phyloP scores from a whole-genome alignment of 2,329 filamentous ascomycete genomes.

The Pseudogymnoascus sp. region DNA sequence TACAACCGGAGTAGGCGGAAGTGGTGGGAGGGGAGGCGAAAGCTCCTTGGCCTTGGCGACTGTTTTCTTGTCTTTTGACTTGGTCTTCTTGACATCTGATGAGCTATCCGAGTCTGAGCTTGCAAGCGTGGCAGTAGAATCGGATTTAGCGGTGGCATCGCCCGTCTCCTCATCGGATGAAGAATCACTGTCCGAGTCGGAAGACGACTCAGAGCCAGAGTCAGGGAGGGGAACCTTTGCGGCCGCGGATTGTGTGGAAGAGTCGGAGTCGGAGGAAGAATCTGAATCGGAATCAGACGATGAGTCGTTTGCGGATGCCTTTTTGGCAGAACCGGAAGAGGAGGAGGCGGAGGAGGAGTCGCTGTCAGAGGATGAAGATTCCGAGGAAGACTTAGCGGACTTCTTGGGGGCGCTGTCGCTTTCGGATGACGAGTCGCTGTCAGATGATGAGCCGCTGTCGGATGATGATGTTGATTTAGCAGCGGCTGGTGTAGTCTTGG shows the following conservation, averaged over 20 bases:
- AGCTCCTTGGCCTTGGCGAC: constrained; percentile 26
- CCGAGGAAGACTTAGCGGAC: background rate
- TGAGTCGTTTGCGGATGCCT: constrained; percentile 15
- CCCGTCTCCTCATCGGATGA: constrained; percentile 29
- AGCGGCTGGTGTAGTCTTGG: constrained; percentile 30
- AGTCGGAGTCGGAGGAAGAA: constrained; percentile 22
- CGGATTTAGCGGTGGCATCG: constrained; percentile 30
- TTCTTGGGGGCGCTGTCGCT: background rate
- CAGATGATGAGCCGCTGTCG: constrained; percentile 26
- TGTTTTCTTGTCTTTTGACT: constrained; percentile 8
- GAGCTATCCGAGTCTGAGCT: constrained; percentile 28
- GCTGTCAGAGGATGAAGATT: constrained; percentile 4
- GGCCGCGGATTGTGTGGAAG: constrained; percentile 13
- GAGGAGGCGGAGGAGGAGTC: constrained; percentile 13
- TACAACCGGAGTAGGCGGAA: constrained; percentile 29
- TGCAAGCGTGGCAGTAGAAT: constrained; percentile 43
- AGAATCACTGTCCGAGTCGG: constrained; percentile 36
- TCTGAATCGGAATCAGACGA: constrained; percentile 13
- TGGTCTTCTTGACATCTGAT: constrained; percentile 14
- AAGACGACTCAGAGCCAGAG: constrained; percentile 37
- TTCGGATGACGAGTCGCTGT: background rate
- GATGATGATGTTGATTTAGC: constrained; percentile 35
- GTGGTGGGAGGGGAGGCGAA: constrained; percentile 16
- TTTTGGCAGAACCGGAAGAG: constrained; percentile 23
- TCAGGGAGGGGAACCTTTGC: constrained; percentile 29